phyloP scores from a whole-genome alignment of 2,329 filamentous ascomycete species.

The Alternaria longipes region DNA sequence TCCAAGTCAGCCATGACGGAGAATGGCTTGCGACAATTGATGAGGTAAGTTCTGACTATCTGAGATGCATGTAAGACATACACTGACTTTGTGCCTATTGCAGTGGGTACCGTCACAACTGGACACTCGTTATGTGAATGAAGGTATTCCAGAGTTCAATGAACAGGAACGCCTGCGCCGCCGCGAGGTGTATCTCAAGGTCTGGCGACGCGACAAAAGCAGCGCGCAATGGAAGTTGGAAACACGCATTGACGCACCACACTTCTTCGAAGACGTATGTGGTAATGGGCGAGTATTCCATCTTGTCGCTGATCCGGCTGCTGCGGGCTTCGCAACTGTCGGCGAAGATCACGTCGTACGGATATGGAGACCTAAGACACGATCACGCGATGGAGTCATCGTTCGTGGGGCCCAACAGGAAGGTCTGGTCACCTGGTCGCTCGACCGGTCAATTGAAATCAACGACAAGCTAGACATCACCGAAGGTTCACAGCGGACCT shows the following conservation, averaged over 20 bases:
- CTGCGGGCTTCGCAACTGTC: slow-evolving; percentile 80
- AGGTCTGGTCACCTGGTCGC: slow-evolving; percentile 78
- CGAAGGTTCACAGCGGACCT: slow-evolving; percentile 35
- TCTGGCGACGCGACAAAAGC: slow-evolving; percentile 74
- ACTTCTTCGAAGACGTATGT: slow-evolving; percentile 63
- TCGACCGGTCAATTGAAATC: slow-evolving; percentile 64
- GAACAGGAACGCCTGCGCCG: slow-evolving; percentile 58
- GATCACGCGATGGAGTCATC: slow-evolving; percentile 73
- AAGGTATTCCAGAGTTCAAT: slow-evolving; percentile 52
- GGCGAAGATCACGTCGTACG: slow-evolving; percentile 81
- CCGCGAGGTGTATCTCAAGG: slow-evolving; percentile 85
- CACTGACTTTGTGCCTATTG: not conserved
- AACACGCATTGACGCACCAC: slow-evolving; percentile 84
- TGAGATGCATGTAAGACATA: not conserved
- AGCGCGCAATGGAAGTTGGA: slow-evolving; percentile 73
- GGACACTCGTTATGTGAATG: slow-evolving; percentile 69
- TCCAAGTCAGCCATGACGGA: slow-evolving; percentile 81
- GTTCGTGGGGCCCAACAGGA: slow-evolving; percentile 63
- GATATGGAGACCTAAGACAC: slow-evolving; percentile 80
- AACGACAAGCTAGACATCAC: slow-evolving; percentile 47
- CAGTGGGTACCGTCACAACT: slow-evolving; percentile 76
- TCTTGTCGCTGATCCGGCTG: slow-evolving; percentile 74
- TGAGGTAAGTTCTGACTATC: slow-evolving; percentile 55
- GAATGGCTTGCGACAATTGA: slow-evolving; percentile 92
- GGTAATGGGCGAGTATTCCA: slow-evolving; percentile 71